phyloP scores from a whole-genome alignment of 2,329 filamentous ascomycete species.

The Cladosporium sphaerospermum region DNA sequence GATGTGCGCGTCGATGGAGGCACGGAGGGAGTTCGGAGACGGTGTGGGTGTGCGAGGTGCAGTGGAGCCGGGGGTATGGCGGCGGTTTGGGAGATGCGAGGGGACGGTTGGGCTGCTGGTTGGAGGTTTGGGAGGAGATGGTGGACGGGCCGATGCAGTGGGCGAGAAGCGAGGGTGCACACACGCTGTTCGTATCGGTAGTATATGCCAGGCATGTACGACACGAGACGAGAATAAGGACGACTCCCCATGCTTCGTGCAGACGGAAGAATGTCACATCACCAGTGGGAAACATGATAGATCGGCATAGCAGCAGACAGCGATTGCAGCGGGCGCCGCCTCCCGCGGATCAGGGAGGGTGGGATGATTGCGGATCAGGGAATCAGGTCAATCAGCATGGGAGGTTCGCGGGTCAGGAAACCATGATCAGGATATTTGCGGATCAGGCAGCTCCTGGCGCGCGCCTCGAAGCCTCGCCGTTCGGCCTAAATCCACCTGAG shows the following conservation, averaged over 20 bases:
- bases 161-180: not conserved
- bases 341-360: not conserved
- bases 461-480: slow-evolving; percentile 1
- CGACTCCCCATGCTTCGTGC: not conserved
- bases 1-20: too few species aligned
- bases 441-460: not conserved
- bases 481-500: not conserved
- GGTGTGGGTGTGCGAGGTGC: not conserved
- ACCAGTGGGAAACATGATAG: not conserved
- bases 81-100: not conserved
- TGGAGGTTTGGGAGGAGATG: too few species aligned
- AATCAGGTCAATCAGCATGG: not conserved
- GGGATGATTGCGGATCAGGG: not conserved
- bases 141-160: not conserved
- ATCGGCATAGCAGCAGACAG: slow-evolving; percentile 7
- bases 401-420: not conserved
- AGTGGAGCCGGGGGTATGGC: not conserved
- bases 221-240: slow-evolving; percentile 1
- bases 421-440: not conserved
- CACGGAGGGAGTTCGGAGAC: not conserved
- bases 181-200: not conserved
- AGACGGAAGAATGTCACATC: not conserved
- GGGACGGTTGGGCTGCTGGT: not conserved
- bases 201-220: not conserved
- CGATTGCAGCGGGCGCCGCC: slow-evolving; percentile 2